Percentiles rank a stretch among this genome's conserved stretches.
phyloP scores from a whole-genome alignment of 2,329 filamentous ascomycete species.

The Penicillium sp. region DNA sequence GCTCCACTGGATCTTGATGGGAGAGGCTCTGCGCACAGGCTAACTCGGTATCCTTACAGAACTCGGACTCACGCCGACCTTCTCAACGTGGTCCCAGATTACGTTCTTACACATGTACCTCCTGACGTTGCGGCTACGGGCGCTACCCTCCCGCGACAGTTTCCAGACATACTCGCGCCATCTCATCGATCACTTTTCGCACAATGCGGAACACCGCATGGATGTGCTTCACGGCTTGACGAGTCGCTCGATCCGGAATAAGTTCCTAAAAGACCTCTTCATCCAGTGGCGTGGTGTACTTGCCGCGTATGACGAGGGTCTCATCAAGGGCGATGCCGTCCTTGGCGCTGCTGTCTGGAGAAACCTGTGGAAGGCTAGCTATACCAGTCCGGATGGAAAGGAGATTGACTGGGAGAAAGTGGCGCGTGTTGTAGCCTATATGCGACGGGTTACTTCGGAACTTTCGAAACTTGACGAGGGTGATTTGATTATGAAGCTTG shows the following conservation, averaged over 20 bases:
- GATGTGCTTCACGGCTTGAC: slow-evolving; percentile 54
- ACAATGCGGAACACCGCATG: slow-evolving; percentile 72
- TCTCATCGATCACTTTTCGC: slow-evolving; percentile 87
- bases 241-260: slow-evolving; percentile 60
- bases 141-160: slow-evolving; percentile 68
- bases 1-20: background rate
- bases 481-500: slow-evolving; percentile 58
- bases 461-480: slow-evolving; percentile 61
- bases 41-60: slow-evolving; percentile 55
- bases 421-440: slow-evolving; percentile 66
- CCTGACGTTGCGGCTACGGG: slow-evolving; percentile 79
- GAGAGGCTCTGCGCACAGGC: background rate
- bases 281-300: slow-evolving; percentile 89
- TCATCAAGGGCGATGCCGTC: slow-evolving; percentile 53
- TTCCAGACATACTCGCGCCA: slow-evolving; percentile 84
- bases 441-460: slow-evolving; percentile 61
- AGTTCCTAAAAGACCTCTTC: slow-evolving; percentile 82
- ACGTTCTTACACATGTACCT: slow-evolving; percentile 97
- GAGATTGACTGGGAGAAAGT: slow-evolving; percentile 66
- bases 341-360: slow-evolving; percentile 79
- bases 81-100: slow-evolving; percentile 94
- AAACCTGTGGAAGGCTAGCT: slow-evolving; percentile 81
- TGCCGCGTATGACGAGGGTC: slow-evolving; percentile 63
- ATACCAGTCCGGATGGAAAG: slow-evolving; percentile 43
- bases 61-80: slow-evolving; percentile 80